Conservation (phyloP, 2,329 filamentous ascomycete species). For the Penicillium sp. region DNA sequence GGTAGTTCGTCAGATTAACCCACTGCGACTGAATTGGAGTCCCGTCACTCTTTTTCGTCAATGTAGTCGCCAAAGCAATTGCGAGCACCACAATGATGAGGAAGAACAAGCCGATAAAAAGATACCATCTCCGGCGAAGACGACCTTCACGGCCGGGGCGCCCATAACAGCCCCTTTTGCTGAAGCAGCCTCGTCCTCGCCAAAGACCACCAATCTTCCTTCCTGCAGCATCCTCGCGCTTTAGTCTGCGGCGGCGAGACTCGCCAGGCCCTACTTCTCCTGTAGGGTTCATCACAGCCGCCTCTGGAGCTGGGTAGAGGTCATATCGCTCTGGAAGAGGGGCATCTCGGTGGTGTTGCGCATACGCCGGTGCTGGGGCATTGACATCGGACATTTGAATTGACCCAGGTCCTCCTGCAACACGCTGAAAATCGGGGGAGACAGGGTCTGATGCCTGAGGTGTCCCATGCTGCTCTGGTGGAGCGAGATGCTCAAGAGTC, state of each 20-base stretch:
- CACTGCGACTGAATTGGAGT: conserved; percentile 59
- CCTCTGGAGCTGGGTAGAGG: conserved; percentile 23
- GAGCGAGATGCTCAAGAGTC: not conserved
- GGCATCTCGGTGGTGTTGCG: conserved; percentile 29
- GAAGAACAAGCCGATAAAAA: conserved; percentile 54
- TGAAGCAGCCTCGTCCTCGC: conserved; percentile 66
- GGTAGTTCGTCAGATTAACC: conserved; percentile 84
- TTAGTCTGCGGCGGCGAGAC: conserved; percentile 57
- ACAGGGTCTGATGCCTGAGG: conserved; percentile 62
- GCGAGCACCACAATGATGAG: conserved; percentile 59
- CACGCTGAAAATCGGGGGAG: conserved; percentile 62
- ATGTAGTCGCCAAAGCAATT: conserved; percentile 58
- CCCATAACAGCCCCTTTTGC: conserved; percentile 65
- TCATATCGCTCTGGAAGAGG: conserved; percentile 29
- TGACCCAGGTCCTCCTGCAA: conserved; percentile 63
- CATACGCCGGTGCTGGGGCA: conserved; percentile 35
- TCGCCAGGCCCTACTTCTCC: conserved; percentile 42
- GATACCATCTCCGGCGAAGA: conserved; percentile 62
- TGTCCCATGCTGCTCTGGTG: conserved; percentile 27
- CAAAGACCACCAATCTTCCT: conserved; percentile 62
- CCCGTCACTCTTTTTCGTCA: conserved; percentile 50
- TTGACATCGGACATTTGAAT: conserved; percentile 59
- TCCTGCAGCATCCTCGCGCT: conserved; percentile 66
- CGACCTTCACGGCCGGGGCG: conserved; percentile 64
- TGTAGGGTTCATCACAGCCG: conserved; percentile 24